These are phyloP conservation scores for Aspergillus homomorphus DNA, from an alignment of 495 filamentous ascomycete genomes.

Conservation along the genomic window DNA sequence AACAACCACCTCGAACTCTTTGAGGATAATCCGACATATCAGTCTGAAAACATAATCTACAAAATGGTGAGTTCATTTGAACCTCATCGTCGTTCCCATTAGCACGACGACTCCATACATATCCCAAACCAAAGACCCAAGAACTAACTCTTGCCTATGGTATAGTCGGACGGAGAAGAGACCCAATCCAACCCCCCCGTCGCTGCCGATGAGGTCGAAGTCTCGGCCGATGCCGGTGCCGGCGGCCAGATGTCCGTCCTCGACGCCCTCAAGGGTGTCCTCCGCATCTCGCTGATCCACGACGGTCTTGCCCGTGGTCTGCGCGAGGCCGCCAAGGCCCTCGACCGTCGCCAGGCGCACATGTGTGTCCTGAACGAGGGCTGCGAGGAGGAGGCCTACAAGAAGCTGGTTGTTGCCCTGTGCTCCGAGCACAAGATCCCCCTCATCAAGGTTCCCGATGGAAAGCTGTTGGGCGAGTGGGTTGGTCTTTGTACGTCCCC, in stretches of 20 bases:
- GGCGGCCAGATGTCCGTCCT: conserved; percentile 97
- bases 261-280: conserved; percentile 93
- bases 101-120: neutral
- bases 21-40: conserved; percentile 61
- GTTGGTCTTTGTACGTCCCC: conserved; percentile 89
- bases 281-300: conserved; percentile 98
- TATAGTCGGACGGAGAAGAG: conserved; percentile 83
- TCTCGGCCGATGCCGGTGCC: conserved; percentile 74
- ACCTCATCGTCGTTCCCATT: neutral
- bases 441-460: conserved; percentile 98
- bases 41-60: conserved; percentile 27
- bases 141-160: conserved; percentile 15
- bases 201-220: conserved; percentile 85
- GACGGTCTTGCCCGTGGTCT: conserved; percentile 98
- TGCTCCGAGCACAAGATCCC: conserved; percentile 99
- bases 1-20: conserved; percentile 46
- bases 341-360: conserved; percentile 96
- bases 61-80: conserved; percentile 40
- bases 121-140: conserved; percentile 1
- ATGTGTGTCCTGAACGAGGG: conserved; percentile 99
- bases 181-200: conserved; percentile 65
- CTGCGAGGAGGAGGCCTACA: conserved; percentile 99
- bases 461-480: conserved; percentile 99
- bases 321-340: conserved; percentile 94
- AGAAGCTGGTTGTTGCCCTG: conserved; percentile 97